Conservation (phyloP, 1,284 basidiomycete species). For the Sporisorium scitamineum region DNA sequence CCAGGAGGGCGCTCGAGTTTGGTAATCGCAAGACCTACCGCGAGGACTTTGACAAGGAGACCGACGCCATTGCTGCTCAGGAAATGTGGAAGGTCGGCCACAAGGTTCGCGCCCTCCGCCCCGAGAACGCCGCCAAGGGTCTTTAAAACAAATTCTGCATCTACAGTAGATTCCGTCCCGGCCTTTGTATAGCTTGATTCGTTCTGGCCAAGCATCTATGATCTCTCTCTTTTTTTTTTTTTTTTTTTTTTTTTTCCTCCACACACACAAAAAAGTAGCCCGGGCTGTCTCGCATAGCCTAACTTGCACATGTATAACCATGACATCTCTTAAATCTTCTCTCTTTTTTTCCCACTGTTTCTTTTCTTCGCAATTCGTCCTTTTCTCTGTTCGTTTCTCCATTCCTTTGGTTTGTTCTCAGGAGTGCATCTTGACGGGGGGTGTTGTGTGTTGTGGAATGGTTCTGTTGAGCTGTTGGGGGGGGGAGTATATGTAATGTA, state of each 20-base stretch:
- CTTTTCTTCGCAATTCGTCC: not conserved
- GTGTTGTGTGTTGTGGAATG: too few relatives aligned
- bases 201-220: not conserved
- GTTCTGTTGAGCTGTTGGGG: too few relatives aligned
- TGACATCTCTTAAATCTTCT: not conserved
- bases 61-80: slow-evolving; percentile 93
- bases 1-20: slow-evolving; percentile 95
- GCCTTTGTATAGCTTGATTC: too few relatives aligned
- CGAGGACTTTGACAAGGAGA: slow-evolving; percentile 90
- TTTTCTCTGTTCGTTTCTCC: not conserved
- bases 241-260: too few relatives aligned
- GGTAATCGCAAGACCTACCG: slow-evolving; percentile 93
- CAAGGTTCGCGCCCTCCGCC: slow-evolving; percentile 65
- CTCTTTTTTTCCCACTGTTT: not conserved
- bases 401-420: too few relatives aligned
- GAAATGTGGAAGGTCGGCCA: slow-evolving; percentile 82
- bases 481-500: too few relatives aligned
- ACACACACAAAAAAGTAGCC: not conserved
- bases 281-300: not conserved
- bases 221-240: too few relatives aligned
- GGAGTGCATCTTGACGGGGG: too few relatives aligned
- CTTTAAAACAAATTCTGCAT: too few relatives aligned
- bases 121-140: slow-evolving; percentile 58
- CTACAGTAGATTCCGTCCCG: too few relatives aligned
- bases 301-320: not conserved